Base-by-base conservation (phyloP, 2,329 filamentous ascomycete genomes). In the Dothideomycetidae sp. region DNA sequence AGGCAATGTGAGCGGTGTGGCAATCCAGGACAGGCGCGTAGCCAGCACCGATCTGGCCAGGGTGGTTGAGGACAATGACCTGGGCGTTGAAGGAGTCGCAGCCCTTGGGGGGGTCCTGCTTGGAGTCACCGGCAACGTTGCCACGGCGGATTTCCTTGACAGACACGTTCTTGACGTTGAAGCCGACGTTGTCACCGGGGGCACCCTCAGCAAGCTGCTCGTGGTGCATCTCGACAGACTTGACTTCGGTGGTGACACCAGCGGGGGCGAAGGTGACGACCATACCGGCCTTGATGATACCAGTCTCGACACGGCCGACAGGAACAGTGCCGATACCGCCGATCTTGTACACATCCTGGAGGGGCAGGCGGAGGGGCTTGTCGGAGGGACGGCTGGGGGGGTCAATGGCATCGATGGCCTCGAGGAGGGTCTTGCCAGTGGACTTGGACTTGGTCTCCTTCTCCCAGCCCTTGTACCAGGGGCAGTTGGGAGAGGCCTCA, bases 161-260 rank as follows among this genome's bases (percentile, higher is more conserved):
- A 68, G 90, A 96, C 61, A 98, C 90, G 90, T 98, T 98, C 86
- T 98, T 98, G 73, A 98, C 88, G 83, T 98, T 98, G 86, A 98
- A 98, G 59, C 90, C 90, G 67, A 98, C 90, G 76, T 98, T 98
- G 83, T 98, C 90, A 79, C 90, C 90, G 62, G 90, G 90, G 53
- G 82, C 62, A 82, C 90, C 90, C 77, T 93, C 80, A 51, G 64
- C 46, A 56, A 98, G 86, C 81, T 94, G 86, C 76, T 94, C 84
- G 85, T 96, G 88, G 79, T 94, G 88, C 90, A 98, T 98, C 76
- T 98, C 90, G 60, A 98, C 90, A 68, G 88, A 96, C 85, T 98
- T 98, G 78, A 96, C 90, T 83, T 98, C 90, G 76, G 90, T 96
- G 79, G 90, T 96, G 66, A 98, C 86, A 78, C 84, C 84, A 75